Base-by-base conservation (phyloP, 352 stramenopile genomes). In the Phytophthora citricola region DNA sequence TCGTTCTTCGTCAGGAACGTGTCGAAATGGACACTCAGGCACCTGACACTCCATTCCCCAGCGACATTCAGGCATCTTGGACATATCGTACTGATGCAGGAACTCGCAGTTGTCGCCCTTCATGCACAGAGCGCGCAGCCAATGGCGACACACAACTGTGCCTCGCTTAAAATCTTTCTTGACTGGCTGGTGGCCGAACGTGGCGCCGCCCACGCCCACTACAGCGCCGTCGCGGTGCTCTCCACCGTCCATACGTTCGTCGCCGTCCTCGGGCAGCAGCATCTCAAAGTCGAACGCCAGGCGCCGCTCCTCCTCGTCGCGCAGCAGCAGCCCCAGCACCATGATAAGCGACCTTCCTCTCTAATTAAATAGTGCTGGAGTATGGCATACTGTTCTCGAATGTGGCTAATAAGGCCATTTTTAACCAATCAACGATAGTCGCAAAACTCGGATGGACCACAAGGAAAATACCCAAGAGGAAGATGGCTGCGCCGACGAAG, bases 61-160 rank as follows among this genome's bases (percentile, higher is more conserved):
- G 38, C 96, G 90, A 75, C 97, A 99, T 46, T 99, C 85, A 10
- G 97, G 97, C 97, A 99, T 99, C 71, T 98, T 98, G 32, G 81
- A 91, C 73, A 98, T 93, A 79, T 99, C 95, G 71, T 98, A 98
- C 73, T 82, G 70, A 69, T 99, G 96, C 51, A 99, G 70, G 67
- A 99, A 99, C 79, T 99, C 96, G 73, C 96, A 99, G 55, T 95
- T 96, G 65, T 98, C 92, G 32, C 97, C 97, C 64, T 99, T 99
- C 96, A 99, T 99, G 74, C 97, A 99, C 31, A 99, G 83, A 68
- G 97, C 96, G 58, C 94, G 91, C 49, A 99, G 85, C 96, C 97
- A 99, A 73, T 99, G 97, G 61, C 96, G 93, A 75, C 97, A 99
- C 27, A 99, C 97, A 47, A 99, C 95, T 0, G 95, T 99, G 43